Evolutionary conservation across 768 basidiomycete genomes (phyloP).

Genomic region (Trametes maxima): DNA sequence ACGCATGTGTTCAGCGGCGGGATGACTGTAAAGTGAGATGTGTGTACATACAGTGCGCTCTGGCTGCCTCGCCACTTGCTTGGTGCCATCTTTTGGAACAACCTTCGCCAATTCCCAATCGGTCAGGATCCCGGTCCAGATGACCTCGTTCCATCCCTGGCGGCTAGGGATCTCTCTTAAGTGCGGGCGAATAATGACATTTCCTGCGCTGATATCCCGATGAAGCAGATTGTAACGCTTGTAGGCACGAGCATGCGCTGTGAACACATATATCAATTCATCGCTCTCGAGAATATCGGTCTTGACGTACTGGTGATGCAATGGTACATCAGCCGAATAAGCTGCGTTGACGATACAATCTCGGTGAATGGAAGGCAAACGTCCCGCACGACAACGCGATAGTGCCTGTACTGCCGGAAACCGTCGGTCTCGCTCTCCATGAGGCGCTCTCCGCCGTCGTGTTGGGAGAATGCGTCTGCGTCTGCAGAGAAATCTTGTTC

Average conservation of each 20-base stretch:
- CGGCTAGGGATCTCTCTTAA: neutral
- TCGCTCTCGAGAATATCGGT: too few species aligned
- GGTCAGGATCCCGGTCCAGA: constrained; percentile 1
- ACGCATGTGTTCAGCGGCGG: too few species aligned
- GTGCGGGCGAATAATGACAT: neutral
- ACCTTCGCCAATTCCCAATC: constrained; percentile 7
- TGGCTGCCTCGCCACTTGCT: neutral
- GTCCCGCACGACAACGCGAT: constrained; percentile 14
- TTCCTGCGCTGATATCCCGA: constrained; percentile 11
- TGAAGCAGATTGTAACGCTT: neutral
- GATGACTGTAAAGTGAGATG: neutral
- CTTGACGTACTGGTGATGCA: neutral
- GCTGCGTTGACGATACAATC: neutral
- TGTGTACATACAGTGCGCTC: neutral
- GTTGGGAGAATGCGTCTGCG: neutral
- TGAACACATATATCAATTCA: neutral
- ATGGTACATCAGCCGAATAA: neutral
- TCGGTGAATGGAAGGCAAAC: constrained; percentile 5
- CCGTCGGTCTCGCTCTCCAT: too few species aligned
- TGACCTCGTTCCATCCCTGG: neutral
- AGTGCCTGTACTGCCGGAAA: constrained; percentile 4
- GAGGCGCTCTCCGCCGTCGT: neutral
- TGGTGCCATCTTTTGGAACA: neutral
- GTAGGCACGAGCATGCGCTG: neutral
- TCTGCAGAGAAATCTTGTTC: too few species aligned